Evolutionary conservation across 768 basidiomycete species (phyloP).

Genomic region (Tulasnella calospora): DNA sequence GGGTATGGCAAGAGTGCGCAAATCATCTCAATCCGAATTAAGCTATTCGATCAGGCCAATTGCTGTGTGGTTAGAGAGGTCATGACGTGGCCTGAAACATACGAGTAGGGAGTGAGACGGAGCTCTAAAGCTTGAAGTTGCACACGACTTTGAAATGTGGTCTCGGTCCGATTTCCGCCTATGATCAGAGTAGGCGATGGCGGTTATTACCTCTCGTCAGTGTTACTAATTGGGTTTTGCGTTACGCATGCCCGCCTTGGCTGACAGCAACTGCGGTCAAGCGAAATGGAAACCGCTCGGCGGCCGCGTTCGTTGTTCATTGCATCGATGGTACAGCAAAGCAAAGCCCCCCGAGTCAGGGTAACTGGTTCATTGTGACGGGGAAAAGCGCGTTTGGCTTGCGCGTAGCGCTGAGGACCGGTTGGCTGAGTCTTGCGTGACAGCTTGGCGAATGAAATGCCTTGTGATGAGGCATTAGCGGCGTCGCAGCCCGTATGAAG

Average conservation of each 20-base stretch:
- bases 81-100: neutral
- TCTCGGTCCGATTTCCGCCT: neutral
- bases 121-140: neutral
- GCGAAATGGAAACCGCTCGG: constrained; percentile 3
- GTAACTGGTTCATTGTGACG: neutral
- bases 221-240: neutral
- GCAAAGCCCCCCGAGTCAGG: neutral
- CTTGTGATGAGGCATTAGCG: neutral
- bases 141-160: neutral
- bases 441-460: neutral
- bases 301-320: neutral
- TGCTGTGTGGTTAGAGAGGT: neutral
- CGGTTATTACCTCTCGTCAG: neutral
- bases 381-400: neutral
- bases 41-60: neutral
- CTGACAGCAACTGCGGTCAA: neutral
- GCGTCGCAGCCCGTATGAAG: neutral
- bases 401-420: neutral
- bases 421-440: neutral
- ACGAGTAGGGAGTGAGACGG: neutral
- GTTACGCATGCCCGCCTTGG: neutral
- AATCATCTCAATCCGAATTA: neutral
- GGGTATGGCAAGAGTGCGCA: neutral
- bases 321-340: neutral
- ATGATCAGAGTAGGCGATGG: neutral